phyloP scores from a whole-genome alignment of 352 stramenopile genomes.

The Phytopythium chamaehyphon region DNA sequence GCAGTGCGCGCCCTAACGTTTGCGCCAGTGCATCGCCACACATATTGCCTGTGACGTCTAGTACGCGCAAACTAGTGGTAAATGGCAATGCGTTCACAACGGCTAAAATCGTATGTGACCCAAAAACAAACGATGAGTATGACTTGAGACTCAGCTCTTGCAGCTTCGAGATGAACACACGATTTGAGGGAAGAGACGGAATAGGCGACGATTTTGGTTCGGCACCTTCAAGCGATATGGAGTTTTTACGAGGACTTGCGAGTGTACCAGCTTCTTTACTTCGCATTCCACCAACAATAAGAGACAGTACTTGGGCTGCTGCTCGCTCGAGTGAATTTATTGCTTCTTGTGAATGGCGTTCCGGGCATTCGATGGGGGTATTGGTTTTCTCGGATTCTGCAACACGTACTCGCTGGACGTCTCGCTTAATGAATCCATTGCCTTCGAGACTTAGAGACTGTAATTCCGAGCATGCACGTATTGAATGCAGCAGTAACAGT shows the following conservation, averaged over 20 bases:
- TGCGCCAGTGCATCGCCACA: conserved; percentile 57
- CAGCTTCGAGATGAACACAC: conserved; percentile 10
- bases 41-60: conserved; percentile 73
- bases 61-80: conserved; percentile 47
- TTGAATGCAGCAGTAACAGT: conserved; percentile 51
- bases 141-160: conserved; percentile 60
- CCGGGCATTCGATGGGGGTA: not conserved
- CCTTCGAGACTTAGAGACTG: conserved; percentile 63
- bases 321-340: conserved; percentile 32
- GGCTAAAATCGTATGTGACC: conserved; percentile 36
- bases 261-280: not conserved
- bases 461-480: conserved; percentile 47
- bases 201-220: not conserved
- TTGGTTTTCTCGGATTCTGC: not conserved
- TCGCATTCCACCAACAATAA: conserved; percentile 28
- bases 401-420: conserved; percentile 12
- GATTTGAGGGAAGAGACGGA: not conserved
- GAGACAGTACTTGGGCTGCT: conserved; percentile 20
- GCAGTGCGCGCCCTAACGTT: conserved; percentile 40
- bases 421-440: conserved; percentile 50
- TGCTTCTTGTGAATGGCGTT: not conserved
- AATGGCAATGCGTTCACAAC: conserved; percentile 37
- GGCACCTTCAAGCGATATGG: not conserved
- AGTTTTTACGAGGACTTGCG: not conserved
- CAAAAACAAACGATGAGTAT: conserved; percentile 46